Evolutionary conservation across 1,284 basidiomycete genomes (phyloP), one percentile per base, ranked within the genome.

Genomic region (Boletellus deceptivus): DNA sequence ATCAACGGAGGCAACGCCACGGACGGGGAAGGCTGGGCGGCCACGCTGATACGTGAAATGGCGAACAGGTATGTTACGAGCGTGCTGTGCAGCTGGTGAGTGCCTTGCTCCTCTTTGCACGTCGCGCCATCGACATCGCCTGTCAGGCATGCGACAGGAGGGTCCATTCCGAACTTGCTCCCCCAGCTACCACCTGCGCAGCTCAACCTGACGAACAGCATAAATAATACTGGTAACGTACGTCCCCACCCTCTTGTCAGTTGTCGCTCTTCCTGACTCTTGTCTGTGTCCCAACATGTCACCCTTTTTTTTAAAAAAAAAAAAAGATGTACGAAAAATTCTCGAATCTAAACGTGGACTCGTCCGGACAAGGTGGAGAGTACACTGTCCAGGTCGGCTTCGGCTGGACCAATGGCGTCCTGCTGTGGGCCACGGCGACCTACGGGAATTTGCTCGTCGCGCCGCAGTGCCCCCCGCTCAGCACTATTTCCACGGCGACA

Each of bases 361-460:
- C 87, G 2, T 88, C 91, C 0, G 93, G 93, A 5, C 77, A 77
- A 16, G 92, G 92, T 6, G 91, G 92, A 17, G 91, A 94, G 74
- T 94, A 94, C 59, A 86, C 82, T 1, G 89, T 90, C 3, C 88
- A 88, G 70, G 78, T 75, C 13, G 89, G 88, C 16, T 91, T 91
- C 63, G 90, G 92, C n/a, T 95, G 92, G 92, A 93, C 91, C 25
- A 94, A 94, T 65, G 92, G 91, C 31, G 89, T 89, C 11, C 68
- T 82, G 49, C 78, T 93, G 37, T 92, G 87, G 86, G 71, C 86
- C 8, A 84, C 88, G 6, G 83, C 80, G 53, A 78, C 76, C 43
- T 93, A 87, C 61, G 90, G 90, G 0, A 53, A 77, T 4, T 70
- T 83, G 34, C 77, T 93, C 36, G 78, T 76, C 40, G 64, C 75